These are phyloP conservation scores for Aquanectria penicillioides DNA, from an alignment of 2,329 filamentous ascomycete genomes.

Conservation along the genomic window DNA sequence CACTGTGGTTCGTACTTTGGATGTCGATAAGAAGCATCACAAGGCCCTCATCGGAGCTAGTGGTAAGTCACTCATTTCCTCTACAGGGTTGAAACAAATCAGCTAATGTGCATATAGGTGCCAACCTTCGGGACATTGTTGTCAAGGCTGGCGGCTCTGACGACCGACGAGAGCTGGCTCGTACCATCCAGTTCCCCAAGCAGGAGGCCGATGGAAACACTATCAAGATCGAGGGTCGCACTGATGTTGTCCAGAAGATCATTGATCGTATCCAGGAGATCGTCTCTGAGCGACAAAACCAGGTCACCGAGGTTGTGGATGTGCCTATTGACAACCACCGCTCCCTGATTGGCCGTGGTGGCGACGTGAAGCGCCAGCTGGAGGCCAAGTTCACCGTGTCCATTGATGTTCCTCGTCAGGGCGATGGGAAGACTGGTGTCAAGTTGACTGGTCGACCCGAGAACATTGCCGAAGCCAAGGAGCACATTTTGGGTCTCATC, in stretches of 20 bases:
- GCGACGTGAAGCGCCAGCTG: conserved; percentile 84
- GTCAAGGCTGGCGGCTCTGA: conserved; percentile 88
- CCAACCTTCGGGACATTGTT: conserved; percentile 88
- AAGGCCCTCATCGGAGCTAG: conserved; percentile 87
- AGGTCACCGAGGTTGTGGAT: conserved; percentile 81
- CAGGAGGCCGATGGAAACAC: conserved; percentile 82
- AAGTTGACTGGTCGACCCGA: conserved; percentile 84
- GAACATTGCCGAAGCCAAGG: conserved; percentile 86
- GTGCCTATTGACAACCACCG: conserved; percentile 92
- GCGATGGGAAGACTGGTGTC: conserved; percentile 82
- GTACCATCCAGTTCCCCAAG: conserved; percentile 94
- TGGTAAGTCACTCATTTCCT: conserved; percentile 67
- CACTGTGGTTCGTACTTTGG: conserved; percentile 84
- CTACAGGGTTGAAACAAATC: not conserved
- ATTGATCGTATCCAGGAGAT: conserved; percentile 82
- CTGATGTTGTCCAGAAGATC: conserved; percentile 88
- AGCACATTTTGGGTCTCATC: conserved; percentile 80
- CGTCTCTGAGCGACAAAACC: conserved; percentile 84
- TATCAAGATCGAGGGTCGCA: conserved; percentile 89
- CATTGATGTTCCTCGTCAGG: conserved; percentile 92
- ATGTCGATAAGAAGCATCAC: conserved; percentile 96
- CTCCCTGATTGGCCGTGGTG: conserved; percentile 89
- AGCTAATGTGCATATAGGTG: conserved; percentile 65
- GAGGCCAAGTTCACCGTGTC: conserved; percentile 88
- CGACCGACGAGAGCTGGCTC: conserved; percentile 83